These are phyloP conservation scores for Lasiosphaeris hirsuta DNA, from an alignment of 495 filamentous ascomycete species.

Conservation along the genomic window DNA sequence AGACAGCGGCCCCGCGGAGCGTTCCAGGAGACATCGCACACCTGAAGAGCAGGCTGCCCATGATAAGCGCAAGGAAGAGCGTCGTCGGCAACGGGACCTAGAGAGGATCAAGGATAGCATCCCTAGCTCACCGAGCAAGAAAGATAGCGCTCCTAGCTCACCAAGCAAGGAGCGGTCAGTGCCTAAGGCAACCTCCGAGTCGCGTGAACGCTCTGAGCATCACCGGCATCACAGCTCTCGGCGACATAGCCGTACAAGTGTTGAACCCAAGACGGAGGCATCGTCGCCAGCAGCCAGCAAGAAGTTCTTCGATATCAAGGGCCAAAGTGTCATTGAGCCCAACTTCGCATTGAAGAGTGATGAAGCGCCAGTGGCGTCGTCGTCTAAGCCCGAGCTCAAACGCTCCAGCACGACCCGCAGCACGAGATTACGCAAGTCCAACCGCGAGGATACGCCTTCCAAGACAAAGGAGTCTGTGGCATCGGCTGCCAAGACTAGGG, in stretches of 20 bases:
- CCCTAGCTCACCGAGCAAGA: conserved; percentile 18
- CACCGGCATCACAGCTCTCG: conserved; percentile 28
- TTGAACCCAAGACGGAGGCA: conserved; percentile 27
- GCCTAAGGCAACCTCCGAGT: no score
- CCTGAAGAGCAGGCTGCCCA: conserved; percentile 44
- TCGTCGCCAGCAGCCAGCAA: conserved; percentile 29
- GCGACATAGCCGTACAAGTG: conserved; percentile 33
- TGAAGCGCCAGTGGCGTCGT: conserved; percentile 4
- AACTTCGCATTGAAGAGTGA: conserved; percentile 19
- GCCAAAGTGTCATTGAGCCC: conserved; percentile 32
- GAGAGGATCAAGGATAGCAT: conserved; percentile 24
- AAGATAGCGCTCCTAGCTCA: conserved; percentile 8
- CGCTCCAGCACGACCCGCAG: conserved; percentile 36
- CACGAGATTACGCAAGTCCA: conserved; percentile 19
- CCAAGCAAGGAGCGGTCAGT: not conserved
- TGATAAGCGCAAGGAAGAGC: conserved; percentile 41
- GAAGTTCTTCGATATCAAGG: conserved; percentile 41
- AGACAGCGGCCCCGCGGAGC: conserved; percentile 34
- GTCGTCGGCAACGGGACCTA: conserved; percentile 27
- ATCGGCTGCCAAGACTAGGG: conserved; percentile 11
- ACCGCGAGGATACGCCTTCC: conserved; percentile 13
- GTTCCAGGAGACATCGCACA: conserved; percentile 34
- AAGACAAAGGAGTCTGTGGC: conserved; percentile 10
- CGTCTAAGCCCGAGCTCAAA: conserved; percentile 29
- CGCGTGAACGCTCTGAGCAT: conserved; percentile 17